A percentile compares a stretch with the other conserved stretches of the same genome.
Conservation (phyloP, 805 yeast genomes). For the Saccharomycopsis fermentans region DNA sequence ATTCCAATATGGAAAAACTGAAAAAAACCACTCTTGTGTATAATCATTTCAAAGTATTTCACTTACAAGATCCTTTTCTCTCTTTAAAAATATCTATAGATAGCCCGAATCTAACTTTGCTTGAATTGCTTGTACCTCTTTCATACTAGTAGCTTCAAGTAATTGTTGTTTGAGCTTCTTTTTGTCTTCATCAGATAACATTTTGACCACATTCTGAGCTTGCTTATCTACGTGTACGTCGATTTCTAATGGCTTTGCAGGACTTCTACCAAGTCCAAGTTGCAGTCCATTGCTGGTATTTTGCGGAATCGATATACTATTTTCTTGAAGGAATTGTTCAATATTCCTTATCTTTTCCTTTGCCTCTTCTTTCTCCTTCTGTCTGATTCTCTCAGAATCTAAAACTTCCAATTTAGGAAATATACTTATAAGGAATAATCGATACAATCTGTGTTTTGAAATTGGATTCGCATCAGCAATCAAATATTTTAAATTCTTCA, state of each 20-base stretch:
- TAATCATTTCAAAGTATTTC: no score
- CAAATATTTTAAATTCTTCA: conserved; percentile 35
- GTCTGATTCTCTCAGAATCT: conserved; percentile 57
- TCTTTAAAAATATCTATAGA: not conserved
- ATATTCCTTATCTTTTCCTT: conserved; percentile 32
- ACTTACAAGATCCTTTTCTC: not conserved
- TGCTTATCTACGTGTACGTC: not conserved
- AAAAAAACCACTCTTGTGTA: no score
- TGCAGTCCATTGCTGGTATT: not conserved
- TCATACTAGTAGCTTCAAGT: conserved; percentile 53
- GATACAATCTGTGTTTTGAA: conserved; percentile 42
- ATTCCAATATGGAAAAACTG: not conserved
- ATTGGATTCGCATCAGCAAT: conserved; percentile 44
- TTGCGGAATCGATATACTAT: not conserved
- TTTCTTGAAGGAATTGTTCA: not conserved
- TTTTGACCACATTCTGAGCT: conserved; percentile 21
- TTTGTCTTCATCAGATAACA: conserved; percentile 45
- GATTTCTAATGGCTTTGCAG: not conserved
- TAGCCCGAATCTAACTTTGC: conserved; percentile 35
- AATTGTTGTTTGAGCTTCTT: conserved; percentile 42
- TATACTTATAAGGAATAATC: conserved; percentile 49
- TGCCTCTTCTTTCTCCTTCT: conserved; percentile 41
- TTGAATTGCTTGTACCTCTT: conserved; percentile 68
- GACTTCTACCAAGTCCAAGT: not conserved
- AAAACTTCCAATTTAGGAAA: conserved; percentile 54